phyloP scores from a whole-genome alignment of 1,284 basidiomycete genomes.

The Agroathelia rolfsii region DNA sequence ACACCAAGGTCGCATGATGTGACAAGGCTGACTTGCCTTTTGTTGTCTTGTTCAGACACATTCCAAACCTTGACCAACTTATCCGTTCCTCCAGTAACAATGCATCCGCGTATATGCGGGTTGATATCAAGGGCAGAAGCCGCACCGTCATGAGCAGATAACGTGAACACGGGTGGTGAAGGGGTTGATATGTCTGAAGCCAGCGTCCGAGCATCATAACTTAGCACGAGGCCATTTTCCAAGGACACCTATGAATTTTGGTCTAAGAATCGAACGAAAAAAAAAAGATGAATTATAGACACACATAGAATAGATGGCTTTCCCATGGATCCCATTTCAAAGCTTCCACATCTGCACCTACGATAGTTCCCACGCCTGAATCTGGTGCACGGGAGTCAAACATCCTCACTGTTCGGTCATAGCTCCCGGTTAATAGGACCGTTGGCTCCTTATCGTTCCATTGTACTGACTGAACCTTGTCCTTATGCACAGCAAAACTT shows the following conservation, averaged over 20 bases:
- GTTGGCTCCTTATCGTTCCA: slow-evolving; percentile 89
- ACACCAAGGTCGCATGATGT: slow-evolving; percentile 89
- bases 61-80: slow-evolving; percentile 96
- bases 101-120: slow-evolving; percentile 82
- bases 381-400: slow-evolving; percentile 88
- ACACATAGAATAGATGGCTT: slow-evolving; percentile 76
- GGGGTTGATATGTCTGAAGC: slow-evolving; percentile 52
- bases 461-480: slow-evolving; percentile 96
- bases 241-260: slow-evolving; percentile 65
- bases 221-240: slow-evolving; percentile 86
- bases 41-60: slow-evolving; percentile 58
- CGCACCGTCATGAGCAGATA: slow-evolving; percentile 92
- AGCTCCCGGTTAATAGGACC: slow-evolving; percentile 86
- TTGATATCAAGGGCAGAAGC: slow-evolving; percentile 89
- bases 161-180: slow-evolving; percentile 73
- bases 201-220: slow-evolving; percentile 84
- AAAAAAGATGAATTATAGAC: slow-evolving; percentile 18
- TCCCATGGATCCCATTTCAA: slow-evolving; percentile 96
- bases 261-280: slow-evolving; percentile 5
- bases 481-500: slow-evolving; percentile 84
- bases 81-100: slow-evolving; percentile 91
- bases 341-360: slow-evolving; percentile 90
- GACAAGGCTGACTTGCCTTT: slow-evolving; percentile 80
- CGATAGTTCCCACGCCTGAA: slow-evolving; percentile 64
- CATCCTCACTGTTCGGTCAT: slow-evolving; percentile 86